Conservation (phyloP, 768 basidiomycete species). For the Pilatotrama ljubarskyi region DNA sequence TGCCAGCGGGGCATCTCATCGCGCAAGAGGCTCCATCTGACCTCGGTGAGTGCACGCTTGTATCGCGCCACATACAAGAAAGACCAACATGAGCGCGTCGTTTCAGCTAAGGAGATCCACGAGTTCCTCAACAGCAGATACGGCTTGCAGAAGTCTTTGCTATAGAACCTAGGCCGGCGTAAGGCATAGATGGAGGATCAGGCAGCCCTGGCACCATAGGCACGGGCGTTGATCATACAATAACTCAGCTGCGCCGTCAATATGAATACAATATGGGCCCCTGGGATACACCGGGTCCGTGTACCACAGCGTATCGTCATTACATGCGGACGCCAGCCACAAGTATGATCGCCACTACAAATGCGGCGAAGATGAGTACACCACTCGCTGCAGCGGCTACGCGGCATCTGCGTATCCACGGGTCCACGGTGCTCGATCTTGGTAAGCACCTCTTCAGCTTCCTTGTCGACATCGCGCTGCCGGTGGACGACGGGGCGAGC, state of each 20-base stretch:
- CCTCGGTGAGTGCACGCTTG: constrained; percentile 23
- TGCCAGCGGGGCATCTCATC: constrained; percentile 37
- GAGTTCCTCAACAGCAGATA: constrained; percentile 24
- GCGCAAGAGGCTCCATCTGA: constrained; percentile 32
- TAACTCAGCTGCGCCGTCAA: background rate
- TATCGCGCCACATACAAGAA: background rate
- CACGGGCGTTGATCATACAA: no score
- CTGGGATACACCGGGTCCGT: no score
- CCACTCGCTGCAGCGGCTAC: constrained; percentile 62
- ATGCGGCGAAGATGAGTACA: constrained; percentile 46
- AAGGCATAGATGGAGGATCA: background rate
- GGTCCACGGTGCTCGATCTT: constrained; percentile 30
- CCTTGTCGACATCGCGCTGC: constrained; percentile 14
- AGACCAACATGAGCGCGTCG: background rate
- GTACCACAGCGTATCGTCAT: background rate
- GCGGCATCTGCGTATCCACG: constrained; percentile 49
- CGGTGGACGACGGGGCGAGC: constrained; percentile 27
- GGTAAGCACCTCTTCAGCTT: constrained; percentile 20
- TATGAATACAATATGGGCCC: background rate
- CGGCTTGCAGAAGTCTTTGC: constrained; percentile 7
- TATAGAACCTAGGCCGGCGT: background rate
- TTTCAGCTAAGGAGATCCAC: constrained; percentile 22
- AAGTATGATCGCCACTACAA: constrained; percentile 47
- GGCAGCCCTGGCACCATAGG: no score
- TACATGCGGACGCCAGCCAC: constrained; percentile 16